Evolutionary conservation across 2,329 filamentous ascomycete species (phyloP), one percentile per base, ranked within the genome.

Genomic region (Fusarium sp.): DNA sequence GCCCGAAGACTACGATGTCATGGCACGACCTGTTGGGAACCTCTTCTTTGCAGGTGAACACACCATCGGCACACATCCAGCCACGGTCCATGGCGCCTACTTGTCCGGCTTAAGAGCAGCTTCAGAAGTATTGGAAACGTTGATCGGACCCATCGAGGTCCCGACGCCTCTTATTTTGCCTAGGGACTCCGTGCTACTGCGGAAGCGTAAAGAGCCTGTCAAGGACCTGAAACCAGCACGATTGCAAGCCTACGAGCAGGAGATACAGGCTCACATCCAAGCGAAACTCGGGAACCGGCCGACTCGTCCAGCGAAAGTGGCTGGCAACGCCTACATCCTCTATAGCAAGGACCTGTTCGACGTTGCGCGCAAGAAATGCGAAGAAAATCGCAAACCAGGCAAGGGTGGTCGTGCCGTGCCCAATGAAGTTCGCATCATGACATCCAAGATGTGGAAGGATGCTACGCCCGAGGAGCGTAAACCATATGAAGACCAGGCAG

Each of bases 41-140:
- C 83, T 99, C 10, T 93, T 95, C 80, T 99, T 99, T 79, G 96
- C 95, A 17, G 96, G 96, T 47, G 96, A 99, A 80, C 96, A 97
- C 64, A 99, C 97, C 1, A 98, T 93, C 73, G 94, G 93, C 46
- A 97, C 94, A 1, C 94, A 99, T 77, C 96, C 97, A 14, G 96
- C 97, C 33, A 99, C 96, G 3, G 96, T 99, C 1, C 96, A 99
- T 72, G 96, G 96, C 7, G 97, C 96, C 10, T 99, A 98, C 76
- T 84, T 99, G 6, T 98, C 96, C 3, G 97, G 96, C 4, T 84
- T 99, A 7, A 91, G 96, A 50, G 96, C 92, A 5, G 96, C 96
- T 13, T 91, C 92, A 5, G 94, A 98, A 75, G 88, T 99, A 4
- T 84, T 97, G 38, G 91, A 95, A 56, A 84, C 88, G 4, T 87